Base-by-base conservation (phyloP, 2,329 filamentous ascomycete species). In the Septoria linicola region DNA sequence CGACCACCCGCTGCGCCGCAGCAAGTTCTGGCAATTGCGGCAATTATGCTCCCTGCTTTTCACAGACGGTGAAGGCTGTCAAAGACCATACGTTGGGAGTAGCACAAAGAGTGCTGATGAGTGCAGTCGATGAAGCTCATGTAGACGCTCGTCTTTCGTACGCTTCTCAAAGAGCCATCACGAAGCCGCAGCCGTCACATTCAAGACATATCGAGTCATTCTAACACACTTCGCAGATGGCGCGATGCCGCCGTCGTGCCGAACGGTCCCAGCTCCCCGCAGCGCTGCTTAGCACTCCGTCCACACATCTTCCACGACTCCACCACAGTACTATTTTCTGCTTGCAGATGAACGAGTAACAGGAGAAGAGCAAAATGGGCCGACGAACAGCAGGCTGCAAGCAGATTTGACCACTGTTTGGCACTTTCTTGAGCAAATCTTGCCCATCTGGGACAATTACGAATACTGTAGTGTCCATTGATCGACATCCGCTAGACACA, bases 181-280 rank as follows among this genome's bases (percentile, higher is more conserved):
- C 3, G 13, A 19, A 23, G 14, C n/a, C n/a, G 13, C 41, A 25
- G 13, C 17, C 19, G 14, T 34, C 21, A 14, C 43, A 44, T 32
- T 10, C n/a, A n/a, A 46, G 34, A 37, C 43, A 27, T 10, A 8
- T 8, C 11, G 42, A 25, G 37, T 37, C 20, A 36, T 25, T 27
- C 20, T 14, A 46, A 36, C 16, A 46, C 43, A 32, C 30, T 30
- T 37, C 34, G 31, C 23, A 21, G 20, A 46, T 46, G 43, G 43
- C 43, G 43, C 43, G 43, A 46, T 46, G 32, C 43, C 43, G 43
- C 20, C 11, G 43, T 30, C 43, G 36, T 36, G 32, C 43, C 43
- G 43, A 16, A n/a, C 43, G n/a, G n/a, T n/a, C n/a, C n/a, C n/a
- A n/a, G n/a, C n/a, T n/a, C n/a, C n/a, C n/a, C n/a, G n/a, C n/a